Conservation (phyloP, 2,329 filamentous ascomycete species). For the Fusarium guadeloupense region DNA sequence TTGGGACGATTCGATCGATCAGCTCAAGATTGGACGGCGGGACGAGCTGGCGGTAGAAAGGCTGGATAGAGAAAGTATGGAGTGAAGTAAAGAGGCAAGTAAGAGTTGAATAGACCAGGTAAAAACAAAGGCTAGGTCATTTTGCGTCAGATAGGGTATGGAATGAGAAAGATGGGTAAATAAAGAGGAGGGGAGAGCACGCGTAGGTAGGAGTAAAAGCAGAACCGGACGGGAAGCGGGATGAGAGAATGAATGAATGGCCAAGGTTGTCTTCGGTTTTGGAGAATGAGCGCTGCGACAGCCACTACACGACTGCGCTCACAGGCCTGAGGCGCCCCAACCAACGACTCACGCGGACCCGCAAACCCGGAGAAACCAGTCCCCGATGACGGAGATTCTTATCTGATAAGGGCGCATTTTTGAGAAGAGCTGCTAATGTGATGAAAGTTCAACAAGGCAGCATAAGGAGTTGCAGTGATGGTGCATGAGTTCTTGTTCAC, state of each 20-base stretch:
- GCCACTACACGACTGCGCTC: constrained; percentile 7
- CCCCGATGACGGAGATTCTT: constrained; percentile 39
- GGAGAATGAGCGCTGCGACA: constrained; percentile 37
- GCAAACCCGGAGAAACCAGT: constrained; percentile 36
- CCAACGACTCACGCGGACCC: constrained; percentile 24
- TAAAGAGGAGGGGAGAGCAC: constrained; percentile 35
- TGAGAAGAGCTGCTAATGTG: neutral
- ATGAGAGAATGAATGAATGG: constrained; percentile 27
- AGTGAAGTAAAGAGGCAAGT: constrained; percentile 18
- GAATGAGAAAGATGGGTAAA: constrained; percentile 29
- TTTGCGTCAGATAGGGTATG: constrained; percentile 32
- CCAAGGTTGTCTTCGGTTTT: constrained; percentile 35
- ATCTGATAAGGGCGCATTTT: constrained; percentile 39
- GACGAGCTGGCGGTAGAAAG: constrained; percentile 36
- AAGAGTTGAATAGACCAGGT: constrained; percentile 36
- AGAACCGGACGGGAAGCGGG: constrained; percentile 35
- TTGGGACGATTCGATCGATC: constrained; percentile 32
- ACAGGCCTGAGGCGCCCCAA: constrained; percentile 24
- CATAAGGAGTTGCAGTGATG: too few species aligned
- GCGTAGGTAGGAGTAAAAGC: constrained; percentile 33
- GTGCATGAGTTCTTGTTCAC: too few species aligned
- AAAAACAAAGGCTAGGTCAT: constrained; percentile 39
- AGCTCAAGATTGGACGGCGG: constrained; percentile 31
- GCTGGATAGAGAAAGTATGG: constrained; percentile 23
- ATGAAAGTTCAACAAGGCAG: too few species aligned